A percentile compares a stretch with the other conserved stretches of the same genome.
Conservation (phyloP, 495 filamentous ascomycete genomes). For the Aspergillus ellipticus region DNA sequence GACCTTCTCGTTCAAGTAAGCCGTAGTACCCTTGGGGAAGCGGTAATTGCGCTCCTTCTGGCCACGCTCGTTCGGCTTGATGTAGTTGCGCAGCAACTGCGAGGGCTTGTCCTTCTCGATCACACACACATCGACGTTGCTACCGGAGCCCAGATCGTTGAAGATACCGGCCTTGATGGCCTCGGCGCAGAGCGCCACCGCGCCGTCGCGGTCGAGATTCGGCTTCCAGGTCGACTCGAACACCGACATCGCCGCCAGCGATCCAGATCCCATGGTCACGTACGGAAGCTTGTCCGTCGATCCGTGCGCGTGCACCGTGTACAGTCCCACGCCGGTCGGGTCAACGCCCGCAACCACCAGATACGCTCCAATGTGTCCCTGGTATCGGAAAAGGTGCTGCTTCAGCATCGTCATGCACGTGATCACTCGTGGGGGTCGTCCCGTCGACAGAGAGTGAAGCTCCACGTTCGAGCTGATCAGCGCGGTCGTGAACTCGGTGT, state of each 20-base stretch:
- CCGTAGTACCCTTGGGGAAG: constrained; percentile 86
- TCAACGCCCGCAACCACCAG: constrained; percentile 97
- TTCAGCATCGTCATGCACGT: constrained; percentile 99
- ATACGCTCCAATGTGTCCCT: constrained; percentile 97
- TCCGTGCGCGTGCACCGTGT: constrained; percentile 98
- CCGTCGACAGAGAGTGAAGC: constrained; percentile 90
- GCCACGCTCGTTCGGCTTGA: constrained; percentile 87
- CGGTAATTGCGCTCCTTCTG: constrained; percentile 90
- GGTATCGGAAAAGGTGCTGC: constrained; percentile 97
- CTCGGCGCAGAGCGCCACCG: constrained; percentile 75
- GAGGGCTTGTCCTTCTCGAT: constrained; percentile 89
- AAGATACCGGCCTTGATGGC: constrained; percentile 98
- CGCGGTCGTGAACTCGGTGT: constrained; percentile 98
- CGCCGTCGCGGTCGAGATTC: constrained; percentile 71
- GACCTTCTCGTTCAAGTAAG: constrained; percentile 87
- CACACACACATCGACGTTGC: constrained; percentile 94
- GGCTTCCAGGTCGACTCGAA: constrained; percentile 96
- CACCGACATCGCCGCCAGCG: constrained; percentile 93
- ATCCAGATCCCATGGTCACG: constrained; percentile 98
- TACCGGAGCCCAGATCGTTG: constrained; percentile 96
- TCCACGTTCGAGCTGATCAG: constrained; percentile 98
- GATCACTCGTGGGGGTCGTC: constrained; percentile 92
- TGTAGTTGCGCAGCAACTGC: constrained; percentile 81
- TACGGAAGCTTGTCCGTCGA: constrained; percentile 99
- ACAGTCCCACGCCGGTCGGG: constrained; percentile 92